Conservation (phyloP, 495 filamentous ascomycete genomes). For the Parmelia sp. region DNA sequence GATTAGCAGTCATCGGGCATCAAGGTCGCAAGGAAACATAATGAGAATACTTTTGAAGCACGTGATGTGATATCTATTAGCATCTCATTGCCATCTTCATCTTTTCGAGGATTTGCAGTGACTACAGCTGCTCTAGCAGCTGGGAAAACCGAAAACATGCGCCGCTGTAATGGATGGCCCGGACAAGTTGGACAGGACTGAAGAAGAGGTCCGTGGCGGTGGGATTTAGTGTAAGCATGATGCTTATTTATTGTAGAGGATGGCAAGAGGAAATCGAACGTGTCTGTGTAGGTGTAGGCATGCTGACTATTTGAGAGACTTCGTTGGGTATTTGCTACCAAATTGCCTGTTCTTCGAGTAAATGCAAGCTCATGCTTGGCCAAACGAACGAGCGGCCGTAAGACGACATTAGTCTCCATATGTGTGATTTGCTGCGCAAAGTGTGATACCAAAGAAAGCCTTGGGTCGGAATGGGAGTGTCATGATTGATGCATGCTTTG, state of each 20-base stretch:
- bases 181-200: neutral
- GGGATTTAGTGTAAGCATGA: neutral
- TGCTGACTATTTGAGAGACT: neutral
- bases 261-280: neutral
- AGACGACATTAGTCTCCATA: neutral
- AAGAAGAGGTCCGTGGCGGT: neutral
- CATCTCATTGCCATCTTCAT: constrained; percentile 78
- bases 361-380: constrained; percentile 3
- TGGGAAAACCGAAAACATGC: constrained; percentile 18
- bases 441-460: neutral
- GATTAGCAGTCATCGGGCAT: constrained; percentile 20
- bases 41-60: constrained; percentile 62
- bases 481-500: neutral
- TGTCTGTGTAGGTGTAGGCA: neutral
- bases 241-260: neutral
- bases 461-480: neutral
- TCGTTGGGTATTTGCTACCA: neutral
- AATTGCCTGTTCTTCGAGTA: neutral
- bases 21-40: constrained; percentile 11
- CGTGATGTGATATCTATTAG: constrained; percentile 71
- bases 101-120: constrained; percentile 57
- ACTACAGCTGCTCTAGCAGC: constrained; percentile 32
- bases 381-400: neutral
- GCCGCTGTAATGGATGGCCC: constrained; percentile 9
- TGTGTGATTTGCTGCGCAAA: neutral